These are phyloP conservation scores for Jamesozyma rosinii DNA, from an alignment of 805 yeast species.

Conservation along the genomic window DNA sequence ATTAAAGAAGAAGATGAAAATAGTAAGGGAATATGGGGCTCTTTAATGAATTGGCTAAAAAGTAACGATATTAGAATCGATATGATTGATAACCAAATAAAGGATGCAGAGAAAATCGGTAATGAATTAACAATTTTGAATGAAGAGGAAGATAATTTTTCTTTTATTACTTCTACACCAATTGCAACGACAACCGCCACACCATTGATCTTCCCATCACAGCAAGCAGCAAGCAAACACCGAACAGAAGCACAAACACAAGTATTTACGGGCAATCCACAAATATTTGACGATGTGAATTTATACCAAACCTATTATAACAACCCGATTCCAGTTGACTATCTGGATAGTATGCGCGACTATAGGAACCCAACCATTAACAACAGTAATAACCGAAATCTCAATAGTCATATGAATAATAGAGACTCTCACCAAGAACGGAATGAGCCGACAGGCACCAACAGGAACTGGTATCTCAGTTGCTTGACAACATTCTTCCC, in stretches of 20 bases:
- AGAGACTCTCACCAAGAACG: no score
- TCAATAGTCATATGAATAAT: neutral
- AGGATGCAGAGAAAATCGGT: no score
- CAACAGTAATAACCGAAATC: neutral
- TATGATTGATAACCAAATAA: neutral
- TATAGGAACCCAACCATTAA: neutral
- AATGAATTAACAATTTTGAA: neutral
- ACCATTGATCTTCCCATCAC: conserved; percentile 1
- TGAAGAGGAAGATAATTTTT: conserved; percentile 1
- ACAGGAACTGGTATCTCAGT: neutral
- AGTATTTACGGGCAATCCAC: neutral
- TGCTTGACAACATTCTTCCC: neutral
- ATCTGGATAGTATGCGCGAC: conserved; percentile 1
- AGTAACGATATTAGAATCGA: neutral
- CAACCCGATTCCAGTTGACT: conserved; percentile 8
- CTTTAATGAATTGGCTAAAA: neutral
- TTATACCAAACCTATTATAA: conserved; percentile 5
- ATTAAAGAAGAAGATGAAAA: neutral
- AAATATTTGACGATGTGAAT: neutral
- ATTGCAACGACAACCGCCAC: conserved; percentile 1
- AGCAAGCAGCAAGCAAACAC: neutral
- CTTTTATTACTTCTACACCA: conserved; percentile 1
- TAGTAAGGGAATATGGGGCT: neutral
- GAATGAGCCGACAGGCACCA: neutral
- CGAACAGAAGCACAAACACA: neutral